Evolutionary conservation across 2,329 filamentous ascomycete genomes (phyloP).

Genomic region (Clarireedia hainanense): DNA sequence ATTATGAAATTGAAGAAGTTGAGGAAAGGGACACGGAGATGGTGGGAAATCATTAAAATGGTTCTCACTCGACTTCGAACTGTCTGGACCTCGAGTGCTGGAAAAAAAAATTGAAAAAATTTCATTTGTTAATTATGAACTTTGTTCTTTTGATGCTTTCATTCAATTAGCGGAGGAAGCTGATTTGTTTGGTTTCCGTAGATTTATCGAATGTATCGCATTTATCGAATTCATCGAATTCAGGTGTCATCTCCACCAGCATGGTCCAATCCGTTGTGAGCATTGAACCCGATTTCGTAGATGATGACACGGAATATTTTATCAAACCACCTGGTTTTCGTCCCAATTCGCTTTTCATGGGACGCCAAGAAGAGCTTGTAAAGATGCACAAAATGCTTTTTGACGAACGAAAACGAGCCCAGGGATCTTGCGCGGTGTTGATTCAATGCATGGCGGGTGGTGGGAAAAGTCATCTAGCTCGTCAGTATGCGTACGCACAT

Average conservation of each 20-base stretch:
- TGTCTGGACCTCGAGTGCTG: neutral
- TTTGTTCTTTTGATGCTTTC: neutral
- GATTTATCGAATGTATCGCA: conserved; percentile 18
- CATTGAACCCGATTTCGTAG: conserved; percentile 19
- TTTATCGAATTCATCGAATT: conserved; percentile 6
- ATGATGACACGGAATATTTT: conserved; percentile 25
- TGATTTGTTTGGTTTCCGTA: conserved; percentile 27
- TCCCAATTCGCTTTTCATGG: conserved; percentile 55
- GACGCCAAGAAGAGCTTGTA: conserved; percentile 49
- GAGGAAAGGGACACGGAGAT: conserved; percentile 23
- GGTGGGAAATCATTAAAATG: conserved; percentile 11
- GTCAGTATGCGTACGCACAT: conserved; percentile 58
- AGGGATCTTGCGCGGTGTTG: conserved; percentile 55
- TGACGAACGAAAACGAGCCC: conserved; percentile 44
- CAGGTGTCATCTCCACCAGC: conserved; percentile 21
- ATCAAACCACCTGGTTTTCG: conserved; percentile 50
- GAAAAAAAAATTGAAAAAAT: neutral
- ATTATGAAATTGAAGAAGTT: conserved; percentile 22
- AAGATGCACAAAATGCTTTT: conserved; percentile 52
- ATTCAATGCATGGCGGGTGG: conserved; percentile 57
- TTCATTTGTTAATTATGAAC: neutral
- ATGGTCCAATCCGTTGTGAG: conserved; percentile 18
- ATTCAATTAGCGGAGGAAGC: conserved; percentile 17
- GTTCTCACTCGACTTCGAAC: neutral
- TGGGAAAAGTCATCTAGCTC: conserved; percentile 61